Evolutionary conservation across 2,329 filamentous ascomycete species (phyloP), one percentile per base, ranked within the genome.

Genomic region (Cercospora janseana): DNA sequence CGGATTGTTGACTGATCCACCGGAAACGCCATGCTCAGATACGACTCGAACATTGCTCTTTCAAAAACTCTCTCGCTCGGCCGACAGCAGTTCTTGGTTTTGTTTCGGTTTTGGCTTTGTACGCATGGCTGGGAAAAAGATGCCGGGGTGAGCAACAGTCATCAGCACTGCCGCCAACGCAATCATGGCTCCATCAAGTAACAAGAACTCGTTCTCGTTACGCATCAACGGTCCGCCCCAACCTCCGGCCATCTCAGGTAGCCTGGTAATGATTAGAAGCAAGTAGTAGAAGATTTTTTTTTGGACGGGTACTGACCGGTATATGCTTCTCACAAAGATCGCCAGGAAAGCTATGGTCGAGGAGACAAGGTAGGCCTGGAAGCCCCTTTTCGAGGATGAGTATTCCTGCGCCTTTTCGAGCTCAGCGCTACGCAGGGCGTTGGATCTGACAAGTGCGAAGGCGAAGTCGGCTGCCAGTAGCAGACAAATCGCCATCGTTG

Each of bases 321-420:
- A 88, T 31, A 82, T 76, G 60, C 79, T 82, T 18, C 85, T 73
- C 60, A 80, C 79, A 58, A 87, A 80, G 61, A 88, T 82, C 60
- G 76, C 78, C 12, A 85, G 49, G 12, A 82, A 83, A 2, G 81
- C 75, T 2, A 85, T 64, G 1, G 70, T 64, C 13, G 86, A 71
- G 9, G 77, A 79, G 13, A 60, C 61, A 4, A 82, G 65, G 65
- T 85, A 85, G 10, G 27, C 41, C n/a, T 26, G 28, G 18, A 49
- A 42, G 29, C 47, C 38, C 9, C 26, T 49, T 9, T n/a, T 38
- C 12, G 35, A 26, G 4, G 46, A 18, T 15, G 46, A 26, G 42
- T 42, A 15, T 12, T 20, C 18, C 28, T 42, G 26, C 10, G 16
- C 28, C 49, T 63, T 56, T 35, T 74, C 72, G 38, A 77, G 63